phyloP scores from a whole-genome alignment of 176 grass and related monocot species.

The Hordeum marinum region DNA sequence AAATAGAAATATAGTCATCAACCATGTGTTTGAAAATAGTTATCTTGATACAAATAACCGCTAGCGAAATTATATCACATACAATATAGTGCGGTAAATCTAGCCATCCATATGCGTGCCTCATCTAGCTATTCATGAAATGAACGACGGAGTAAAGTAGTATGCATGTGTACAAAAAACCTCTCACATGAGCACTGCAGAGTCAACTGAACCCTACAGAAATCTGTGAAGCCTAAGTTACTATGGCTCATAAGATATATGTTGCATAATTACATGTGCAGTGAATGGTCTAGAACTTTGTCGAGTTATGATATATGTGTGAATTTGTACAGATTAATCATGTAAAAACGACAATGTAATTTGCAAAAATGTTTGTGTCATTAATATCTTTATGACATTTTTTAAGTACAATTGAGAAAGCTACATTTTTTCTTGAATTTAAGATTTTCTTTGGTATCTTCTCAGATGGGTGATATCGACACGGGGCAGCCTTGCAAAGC shows the following conservation, averaged over 20 bases:
- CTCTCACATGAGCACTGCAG: background rate
- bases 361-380: background rate
- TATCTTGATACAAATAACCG: background rate
- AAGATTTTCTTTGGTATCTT: too few species aligned
- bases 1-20: background rate
- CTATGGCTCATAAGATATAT: background rate
- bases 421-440: too few species aligned
- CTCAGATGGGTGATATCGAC: too few species aligned
- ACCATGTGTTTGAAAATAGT: background rate
- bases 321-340: background rate
- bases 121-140: background rate
- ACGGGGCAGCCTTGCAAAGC: too few species aligned
- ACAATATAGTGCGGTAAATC: background rate
- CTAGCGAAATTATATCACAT: background rate
- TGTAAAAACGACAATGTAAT: background rate
- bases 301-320: background rate
- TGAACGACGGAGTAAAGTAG: background rate
- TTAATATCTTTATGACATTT: background rate
- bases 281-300: background rate
- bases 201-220: background rate
- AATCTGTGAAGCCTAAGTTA: background rate
- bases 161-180: background rate
- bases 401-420: too few species aligned
- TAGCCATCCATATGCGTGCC: background rate
- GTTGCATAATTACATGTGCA: background rate